These are phyloP conservation scores for Trypethelium eluteriae DNA, from an alignment of 495 filamentous ascomycete genomes.

Conservation along the genomic window DNA sequence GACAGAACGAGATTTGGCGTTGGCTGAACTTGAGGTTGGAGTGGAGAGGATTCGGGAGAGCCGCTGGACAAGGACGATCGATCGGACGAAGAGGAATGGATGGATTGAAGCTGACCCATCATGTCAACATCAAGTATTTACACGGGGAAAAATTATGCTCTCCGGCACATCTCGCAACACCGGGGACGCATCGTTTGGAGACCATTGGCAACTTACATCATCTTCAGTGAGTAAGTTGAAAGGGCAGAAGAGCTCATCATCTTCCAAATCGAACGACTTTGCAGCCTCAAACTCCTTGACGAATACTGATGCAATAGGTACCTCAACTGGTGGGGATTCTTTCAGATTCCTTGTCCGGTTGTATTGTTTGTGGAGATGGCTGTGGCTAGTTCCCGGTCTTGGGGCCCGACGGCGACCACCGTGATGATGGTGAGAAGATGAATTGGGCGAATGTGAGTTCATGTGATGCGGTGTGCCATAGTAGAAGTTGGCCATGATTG, in stretches of 20 bases:
- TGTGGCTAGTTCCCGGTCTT: conserved; percentile 33
- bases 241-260: conserved; percentile 95
- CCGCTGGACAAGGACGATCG: conserved; percentile 89
- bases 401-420: conserved; percentile 83
- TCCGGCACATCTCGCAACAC: conserved; percentile 1
- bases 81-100: conserved; percentile 83
- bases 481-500: conserved; percentile 70
- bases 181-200: not conserved
- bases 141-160: conserved; percentile 17
- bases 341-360: conserved; percentile 64
- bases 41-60: conserved; percentile 85
- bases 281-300: conserved; percentile 82
- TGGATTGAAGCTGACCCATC: conserved; percentile 63
- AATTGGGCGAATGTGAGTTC: conserved; percentile 37
- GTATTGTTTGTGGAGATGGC: conserved; percentile 64
- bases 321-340: conserved; percentile 73
- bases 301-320: conserved; percentile 67
- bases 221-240: conserved; percentile 80
- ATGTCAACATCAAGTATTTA: conserved; percentile 23
- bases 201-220: conserved; percentile 63
- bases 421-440: conserved; percentile 68
- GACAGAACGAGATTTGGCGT: conserved; percentile 75
- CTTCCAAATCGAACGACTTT: conserved; percentile 92
- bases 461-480: conserved; percentile 38
- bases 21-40: conserved; percentile 69